phyloP scores from a whole-genome alignment of 345 rosid species.

The Capsella bursapastoris region DNA sequence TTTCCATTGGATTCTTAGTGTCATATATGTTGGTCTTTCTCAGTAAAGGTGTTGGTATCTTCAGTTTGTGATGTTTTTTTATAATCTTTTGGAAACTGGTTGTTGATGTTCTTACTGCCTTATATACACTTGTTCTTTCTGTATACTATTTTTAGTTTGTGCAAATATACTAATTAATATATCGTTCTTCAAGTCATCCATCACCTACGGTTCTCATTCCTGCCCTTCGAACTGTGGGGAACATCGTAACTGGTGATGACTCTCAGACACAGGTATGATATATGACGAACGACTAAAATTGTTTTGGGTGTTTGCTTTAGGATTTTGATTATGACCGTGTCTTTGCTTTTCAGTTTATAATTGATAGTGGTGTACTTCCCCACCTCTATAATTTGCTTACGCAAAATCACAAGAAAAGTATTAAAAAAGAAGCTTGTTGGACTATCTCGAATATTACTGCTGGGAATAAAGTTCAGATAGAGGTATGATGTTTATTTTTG shows the following conservation, averaged over 20 bases:
- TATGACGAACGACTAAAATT: constrained; percentile 11
- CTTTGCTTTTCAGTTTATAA: constrained; percentile 64
- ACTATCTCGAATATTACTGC: constrained; percentile 93
- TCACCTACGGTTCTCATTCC: constrained; percentile 83
- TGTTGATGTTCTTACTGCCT: constrained; percentile 21
- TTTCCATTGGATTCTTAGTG: neutral
- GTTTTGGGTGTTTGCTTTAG: constrained; percentile 18
- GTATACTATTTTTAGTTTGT: neutral
- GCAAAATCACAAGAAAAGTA: constrained; percentile 83
- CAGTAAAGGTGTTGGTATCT: constrained; percentile 20
- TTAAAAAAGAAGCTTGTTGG: constrained; percentile 92
- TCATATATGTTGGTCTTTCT: constrained; percentile 11
- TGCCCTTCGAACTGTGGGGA: constrained; percentile 83
- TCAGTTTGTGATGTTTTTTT: constrained; percentile 18
- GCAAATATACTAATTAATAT: constrained; percentile 32
- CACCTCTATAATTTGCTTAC: constrained; percentile 69
- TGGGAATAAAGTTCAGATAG: constrained; percentile 76
- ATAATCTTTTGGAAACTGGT: constrained; percentile 6
- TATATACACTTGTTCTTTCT: neutral
- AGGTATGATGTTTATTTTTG: constrained; percentile 51
- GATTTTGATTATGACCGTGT: constrained; percentile 16
- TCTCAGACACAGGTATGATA: constrained; percentile 78
- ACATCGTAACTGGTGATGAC: constrained; percentile 87
- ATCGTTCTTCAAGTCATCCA: constrained; percentile 62
- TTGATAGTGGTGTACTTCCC: constrained; percentile 72